Conservation (phyloP, 2,329 filamentous ascomycete genomes). For the Plectosphaerella sp. region DNA sequence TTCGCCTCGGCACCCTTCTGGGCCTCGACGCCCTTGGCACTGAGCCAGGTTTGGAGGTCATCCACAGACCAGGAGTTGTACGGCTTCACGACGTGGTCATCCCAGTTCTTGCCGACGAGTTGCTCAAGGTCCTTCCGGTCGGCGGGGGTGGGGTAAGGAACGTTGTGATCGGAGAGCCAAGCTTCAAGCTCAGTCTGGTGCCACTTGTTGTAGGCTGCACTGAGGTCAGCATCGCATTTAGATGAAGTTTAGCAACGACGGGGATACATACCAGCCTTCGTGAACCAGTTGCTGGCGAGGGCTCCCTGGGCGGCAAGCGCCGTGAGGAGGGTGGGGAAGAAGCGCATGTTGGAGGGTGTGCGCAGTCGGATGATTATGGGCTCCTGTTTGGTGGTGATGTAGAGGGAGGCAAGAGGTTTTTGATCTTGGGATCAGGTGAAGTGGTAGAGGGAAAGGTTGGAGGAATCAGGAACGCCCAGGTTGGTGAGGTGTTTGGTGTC, state of each 20-base stretch:
- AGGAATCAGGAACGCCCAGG: conserved; percentile 7
- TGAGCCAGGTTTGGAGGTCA: conserved; percentile 64
- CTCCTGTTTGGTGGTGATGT: conserved; percentile 5
- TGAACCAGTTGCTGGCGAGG: conserved; percentile 77
- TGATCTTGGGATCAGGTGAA: neutral
- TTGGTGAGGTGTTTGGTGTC: neutral
- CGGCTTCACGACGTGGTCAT: conserved; percentile 66
- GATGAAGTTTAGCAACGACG: neutral
- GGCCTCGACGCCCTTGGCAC: conserved; percentile 65
- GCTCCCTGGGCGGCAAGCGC: conserved; percentile 67
- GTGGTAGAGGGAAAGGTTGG: conserved; percentile 3
- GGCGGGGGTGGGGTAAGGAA: conserved; percentile 84
- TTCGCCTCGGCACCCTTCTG: conserved; percentile 63
- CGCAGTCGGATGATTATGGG: conserved; percentile 8
- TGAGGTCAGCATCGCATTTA: conserved; percentile 5
- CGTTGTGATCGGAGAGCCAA: conserved; percentile 89
- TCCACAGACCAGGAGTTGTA: conserved; percentile 74
- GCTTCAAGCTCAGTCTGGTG: conserved; percentile 95
- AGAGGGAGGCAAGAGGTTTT: no score
- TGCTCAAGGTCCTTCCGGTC: conserved; percentile 94
- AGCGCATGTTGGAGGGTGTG: conserved; percentile 61
- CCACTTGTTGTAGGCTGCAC: conserved; percentile 93
- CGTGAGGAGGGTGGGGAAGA: conserved; percentile 65
- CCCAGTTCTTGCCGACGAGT: conserved; percentile 88
- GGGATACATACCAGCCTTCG: conserved; percentile 66